These are phyloP conservation scores for Fonsecaea pedrosoi DNA, from an alignment of 2,329 filamentous ascomycete species.

Conservation along the genomic window DNA sequence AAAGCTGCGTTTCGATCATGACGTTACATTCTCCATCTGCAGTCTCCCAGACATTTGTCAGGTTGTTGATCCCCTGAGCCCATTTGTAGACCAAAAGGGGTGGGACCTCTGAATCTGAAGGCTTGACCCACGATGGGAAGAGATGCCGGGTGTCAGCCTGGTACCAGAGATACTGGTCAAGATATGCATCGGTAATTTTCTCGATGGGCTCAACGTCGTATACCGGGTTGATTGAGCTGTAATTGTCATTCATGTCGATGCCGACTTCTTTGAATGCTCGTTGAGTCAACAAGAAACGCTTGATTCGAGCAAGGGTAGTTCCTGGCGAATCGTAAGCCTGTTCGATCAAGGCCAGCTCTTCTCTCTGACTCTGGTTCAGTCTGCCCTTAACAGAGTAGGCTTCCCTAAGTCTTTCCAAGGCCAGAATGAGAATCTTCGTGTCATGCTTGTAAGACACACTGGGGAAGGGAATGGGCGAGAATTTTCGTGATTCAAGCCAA, in stretches of 20 bases:
- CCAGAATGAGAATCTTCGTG: constrained; percentile 96
- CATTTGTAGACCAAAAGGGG: constrained; percentile 96
- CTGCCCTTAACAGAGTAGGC: constrained; percentile 97
- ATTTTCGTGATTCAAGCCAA: constrained; percentile 97
- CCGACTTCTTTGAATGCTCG: constrained; percentile 99
- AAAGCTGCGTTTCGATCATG: constrained; percentile 96
- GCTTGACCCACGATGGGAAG: constrained; percentile 99
- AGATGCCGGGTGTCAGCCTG: constrained; percentile 96
- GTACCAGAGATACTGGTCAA: constrained; percentile 99
- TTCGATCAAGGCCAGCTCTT: constrained; percentile 94
- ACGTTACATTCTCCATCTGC: constrained; percentile 96
- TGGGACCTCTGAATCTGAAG: constrained; percentile 95
- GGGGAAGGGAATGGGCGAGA: constrained; percentile 97
- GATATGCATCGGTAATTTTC: constrained; percentile 98
- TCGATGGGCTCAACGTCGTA: constrained; percentile 99
- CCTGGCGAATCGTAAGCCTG: constrained; percentile 98
- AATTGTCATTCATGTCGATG: constrained; percentile 99
- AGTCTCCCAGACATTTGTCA: constrained; percentile 93
- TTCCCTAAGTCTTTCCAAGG: constrained; percentile 88
- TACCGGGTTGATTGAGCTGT: constrained; percentile 97
- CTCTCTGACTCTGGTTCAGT: constrained; percentile 95
- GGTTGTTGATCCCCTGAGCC: constrained; percentile 98
- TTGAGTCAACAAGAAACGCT: constrained; percentile 95
- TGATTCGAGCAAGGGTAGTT: constrained; percentile 93
- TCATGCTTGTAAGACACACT: constrained; percentile 99